Evolutionary conservation across 164 flowering plant species (phyloP).

Genomic region (Macadamia tetraphylla): DNA sequence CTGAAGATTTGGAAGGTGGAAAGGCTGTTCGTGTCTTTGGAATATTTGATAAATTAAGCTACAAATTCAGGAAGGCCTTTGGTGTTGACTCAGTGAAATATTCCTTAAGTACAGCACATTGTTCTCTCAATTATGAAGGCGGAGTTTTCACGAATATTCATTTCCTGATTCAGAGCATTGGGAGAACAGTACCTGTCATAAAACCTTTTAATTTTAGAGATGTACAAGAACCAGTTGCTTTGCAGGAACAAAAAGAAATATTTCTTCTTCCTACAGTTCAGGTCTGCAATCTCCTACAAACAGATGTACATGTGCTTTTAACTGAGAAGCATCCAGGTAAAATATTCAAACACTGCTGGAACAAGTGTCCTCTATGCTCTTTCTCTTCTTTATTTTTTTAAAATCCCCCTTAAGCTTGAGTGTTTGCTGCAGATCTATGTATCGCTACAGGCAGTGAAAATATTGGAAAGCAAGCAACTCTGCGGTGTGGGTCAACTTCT

Average conservation of each 20-base stretch:
- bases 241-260: constrained; percentile 84
- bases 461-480: constrained; percentile 57
- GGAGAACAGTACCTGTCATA: constrained; percentile 63
- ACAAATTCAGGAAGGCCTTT: constrained; percentile 63
- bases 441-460: constrained; percentile 18
- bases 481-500: constrained; percentile 58
- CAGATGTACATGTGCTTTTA: constrained; percentile 60
- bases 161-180: constrained; percentile 72
- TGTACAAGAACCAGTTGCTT: constrained; percentile 39
- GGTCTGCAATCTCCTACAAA: constrained; percentile 61
- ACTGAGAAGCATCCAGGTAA: constrained; percentile 62
- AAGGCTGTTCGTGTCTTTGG: constrained; percentile 81
- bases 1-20: constrained; percentile 80
- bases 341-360: constrained; percentile 1
- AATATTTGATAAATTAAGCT: constrained; percentile 69
- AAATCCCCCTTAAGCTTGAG: background rate
- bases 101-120: constrained; percentile 60
- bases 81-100: constrained; percentile 41
- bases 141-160: constrained; percentile 33
- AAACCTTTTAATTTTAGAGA: constrained; percentile 41
- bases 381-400: no score
- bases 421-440: constrained; percentile 42
- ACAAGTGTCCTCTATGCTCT: background rate
- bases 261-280: constrained; percentile 81
- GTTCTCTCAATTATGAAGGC: constrained; percentile 42